Evolutionary conservation across 345 rosid genomes (phyloP), one percentile per base, ranked within the genome.

Genomic region (Eutrema yunnanense): DNA sequence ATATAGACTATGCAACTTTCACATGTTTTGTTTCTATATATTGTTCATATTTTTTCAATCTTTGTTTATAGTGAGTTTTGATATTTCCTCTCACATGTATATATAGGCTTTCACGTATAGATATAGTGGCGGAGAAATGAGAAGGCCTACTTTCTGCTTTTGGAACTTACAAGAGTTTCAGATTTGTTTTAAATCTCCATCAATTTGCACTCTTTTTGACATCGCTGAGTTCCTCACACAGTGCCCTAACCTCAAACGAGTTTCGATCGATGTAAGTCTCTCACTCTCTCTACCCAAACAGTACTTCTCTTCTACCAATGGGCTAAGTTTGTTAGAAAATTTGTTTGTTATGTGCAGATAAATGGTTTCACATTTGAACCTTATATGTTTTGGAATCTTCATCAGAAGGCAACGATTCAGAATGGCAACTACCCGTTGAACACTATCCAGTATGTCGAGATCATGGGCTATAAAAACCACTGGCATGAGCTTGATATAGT

Each of bases 401-500:
- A 57, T 57, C 44, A 73, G 1, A 38, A 30, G 26, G 1, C 32
- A 29, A 6, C 4, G 6, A 8, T 72, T 30, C 1, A 9, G 6
- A 54, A 13, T 38, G 1, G 2, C 4, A 57, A 12, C 30, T 43
- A 27, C 43, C 0, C 1, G 10, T 12, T 65, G 34, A 8, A 14
- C 10, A 14, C 10, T 56, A 44, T 73, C 41, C 48, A 29, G n/a
- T 8, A 44, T 36, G 77, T 64, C n/a, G 41, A 13, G 33, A 73
- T 73, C 55, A 8, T n/a, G 46, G 77, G 77, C 26, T 73, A 55
- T 12, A 73, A 73, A 55, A 43, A 53, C 3, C 65, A 64, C 3
- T 44, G 1, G 0, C 71, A 73, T 73, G 77, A 73, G 58, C 38
- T 54, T n/a, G 41, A 46, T 36, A 64, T 55, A 36, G 42, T 73